Evolutionary conservation across 139 green algal genomes (phyloP), one percentile per base, ranked within the genome.

Genomic region (Chlorella ohadii): DNA sequence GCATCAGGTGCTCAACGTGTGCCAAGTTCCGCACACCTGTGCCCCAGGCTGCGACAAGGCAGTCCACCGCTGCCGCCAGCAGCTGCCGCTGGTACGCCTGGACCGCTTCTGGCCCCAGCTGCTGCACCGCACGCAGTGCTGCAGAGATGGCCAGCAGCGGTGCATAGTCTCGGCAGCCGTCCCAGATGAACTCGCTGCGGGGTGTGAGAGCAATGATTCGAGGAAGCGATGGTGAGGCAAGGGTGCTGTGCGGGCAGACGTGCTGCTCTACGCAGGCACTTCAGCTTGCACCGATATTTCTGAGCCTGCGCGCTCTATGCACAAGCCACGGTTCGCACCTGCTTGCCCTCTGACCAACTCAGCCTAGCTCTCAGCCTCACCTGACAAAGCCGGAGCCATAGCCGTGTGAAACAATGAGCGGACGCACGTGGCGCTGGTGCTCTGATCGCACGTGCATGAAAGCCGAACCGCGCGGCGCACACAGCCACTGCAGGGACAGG

Each of bases 81-180:
- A 93, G 79, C 4, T 2, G 2, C 19, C 80, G 82, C 63, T 88
- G 89, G 87, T 94, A 91, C 4, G 4, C 25, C 7, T 82, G 82
- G 28, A 85, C 59, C 59, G 38, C 63, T 33, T 56, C 28, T 15
- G 17, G 41, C 0, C 89, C 89, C n/a, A 90, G 72, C 41, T 19
- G 28, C 27, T 56, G 56, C 91, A 88, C 93, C 74, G 89, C 88
- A n/a, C 63, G 70, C 36, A 95, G 78, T 1, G 90, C 90, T 0
- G 90, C 88, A 1, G 85, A 85, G 27, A 93, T 67, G 16, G 76
- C 90, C 70, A 95, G 88, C 73, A 92, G 91, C 2, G 92, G 90
- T 13, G 91, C 82, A 39, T 94, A 95, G 84, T 95, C 92, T 9
- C 90, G 85, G 72, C 85, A 91, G 65, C 87, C 92, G 36, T 94